A percentile compares a stretch with the other conserved stretches of the same genome.
Evolutionary conservation across 2,329 filamentous ascomycete genomes (phyloP).

Genomic region (Xylariaceae sp.): DNA sequence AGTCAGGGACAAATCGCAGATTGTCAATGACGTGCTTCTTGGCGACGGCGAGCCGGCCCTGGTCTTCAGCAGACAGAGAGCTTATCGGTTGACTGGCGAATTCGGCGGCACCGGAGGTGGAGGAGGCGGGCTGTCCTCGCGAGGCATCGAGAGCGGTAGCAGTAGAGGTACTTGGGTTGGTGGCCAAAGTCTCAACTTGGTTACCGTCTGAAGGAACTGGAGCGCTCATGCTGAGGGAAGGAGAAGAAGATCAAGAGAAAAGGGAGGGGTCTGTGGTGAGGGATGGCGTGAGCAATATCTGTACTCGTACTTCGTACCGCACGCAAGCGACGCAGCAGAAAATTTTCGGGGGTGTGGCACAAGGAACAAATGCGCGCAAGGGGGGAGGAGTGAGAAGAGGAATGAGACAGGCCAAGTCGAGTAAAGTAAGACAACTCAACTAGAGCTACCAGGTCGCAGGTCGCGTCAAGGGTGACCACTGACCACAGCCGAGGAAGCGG

Average conservation of each 20-base stretch:
- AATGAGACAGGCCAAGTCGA: slow-evolving; percentile 29
- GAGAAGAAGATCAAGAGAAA: slow-evolving; percentile 25
- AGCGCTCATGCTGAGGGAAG: slow-evolving; percentile 35
- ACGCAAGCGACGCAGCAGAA: slow-evolving; percentile 24
- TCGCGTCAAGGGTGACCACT: slow-evolving; percentile 30
- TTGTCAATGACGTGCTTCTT: slow-evolving; percentile 55
- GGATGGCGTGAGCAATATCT: slow-evolving; percentile 29
- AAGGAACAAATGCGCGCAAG: slow-evolving; percentile 26
- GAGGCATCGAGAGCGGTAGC: slow-evolving; percentile 50
- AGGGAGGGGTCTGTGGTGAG: slow-evolving; percentile 27
- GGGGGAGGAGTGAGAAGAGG: slow-evolving; percentile 25
- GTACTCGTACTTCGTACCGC: slow-evolving; percentile 17
- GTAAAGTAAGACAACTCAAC: slow-evolving; percentile 29
- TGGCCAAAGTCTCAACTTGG: slow-evolving; percentile 34
- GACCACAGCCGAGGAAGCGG: slow-evolving; percentile 21
- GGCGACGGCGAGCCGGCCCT: slow-evolving; percentile 28
- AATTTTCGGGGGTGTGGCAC: slow-evolving; percentile 33
- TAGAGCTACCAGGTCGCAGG: slow-evolving; percentile 12
- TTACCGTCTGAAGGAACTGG: slow-evolving; percentile 33
- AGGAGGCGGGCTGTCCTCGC: slow-evolving; percentile 58
- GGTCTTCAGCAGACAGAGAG: slow-evolving; percentile 25
- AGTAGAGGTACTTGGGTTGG: slow-evolving; percentile 30
- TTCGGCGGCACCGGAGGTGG: slow-evolving; percentile 58
- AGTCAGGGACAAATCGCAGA: slow-evolving; percentile 84
- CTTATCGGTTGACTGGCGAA: slow-evolving; percentile 63